Base-by-base conservation (phyloP, 805 yeast genomes). In the Barnettozyma siamensis region DNA sequence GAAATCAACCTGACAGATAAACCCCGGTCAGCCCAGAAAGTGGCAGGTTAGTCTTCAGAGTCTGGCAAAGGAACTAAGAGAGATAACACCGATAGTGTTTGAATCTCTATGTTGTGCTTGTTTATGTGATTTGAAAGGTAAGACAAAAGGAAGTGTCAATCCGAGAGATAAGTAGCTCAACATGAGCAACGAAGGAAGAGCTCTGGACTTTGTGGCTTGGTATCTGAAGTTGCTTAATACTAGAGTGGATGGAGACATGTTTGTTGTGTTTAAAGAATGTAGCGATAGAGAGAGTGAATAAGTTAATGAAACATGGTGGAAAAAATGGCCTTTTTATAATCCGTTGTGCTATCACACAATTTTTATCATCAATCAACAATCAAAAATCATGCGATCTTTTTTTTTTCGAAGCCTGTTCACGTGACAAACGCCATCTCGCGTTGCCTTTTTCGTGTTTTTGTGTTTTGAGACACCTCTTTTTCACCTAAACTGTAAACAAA, bases 101-200 rank as follows among this genome's bases (percentile, higher is more conserved):
- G 40, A 24, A 20, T 34, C 16, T 34, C 27, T 31, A 9, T 44
- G 33, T 30, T 38, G 35, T 7, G 44, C 35, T 15, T 43, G 32
- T 30, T 39, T 33, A 41, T 51, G 53, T 11, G 48, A 43, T 21
- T 41, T 47, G 20, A 44, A 35, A 4, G 57, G 57, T 7, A 53
- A 35, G 3, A 44, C 42, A 23, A 53, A 53, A 23, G 57, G 57
- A 29, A 51, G 31, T 13, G 57, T 53, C 21, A 53, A 30, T 1
- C 54, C 57, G 13, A 53, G 35, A 10, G 49, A 44, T 11, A 53
- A 28, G 42, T 53, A 53, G 26, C 51, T 42, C n/a, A 53, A 45
- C 57, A 53, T 53, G 12, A 53, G 34, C 15, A 51, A 28, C 2
- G 57, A 49, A 31, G 51, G 55, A 18, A 41, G n/a, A n/a, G 37